Percentiles rank a stretch among this genome's conserved stretches.
Conservation (phyloP, 2,329 filamentous ascomycete species). For the Hymenoscyphus fructigenus region DNA sequence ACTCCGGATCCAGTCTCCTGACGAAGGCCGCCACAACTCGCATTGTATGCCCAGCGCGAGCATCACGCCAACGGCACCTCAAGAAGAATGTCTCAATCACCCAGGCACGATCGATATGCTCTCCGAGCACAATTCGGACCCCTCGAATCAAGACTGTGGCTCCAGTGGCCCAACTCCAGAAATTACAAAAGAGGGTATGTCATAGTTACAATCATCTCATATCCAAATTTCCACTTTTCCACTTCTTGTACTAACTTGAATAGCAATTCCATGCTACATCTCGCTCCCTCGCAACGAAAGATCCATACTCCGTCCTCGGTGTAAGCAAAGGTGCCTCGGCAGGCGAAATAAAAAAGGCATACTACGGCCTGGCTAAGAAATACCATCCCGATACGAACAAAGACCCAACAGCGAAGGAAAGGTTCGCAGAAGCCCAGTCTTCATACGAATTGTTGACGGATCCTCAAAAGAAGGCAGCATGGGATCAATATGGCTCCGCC, state of each 20-base stretch:
- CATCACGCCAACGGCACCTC: slow-evolving; percentile 26
- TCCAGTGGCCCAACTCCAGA: slow-evolving; percentile 1
- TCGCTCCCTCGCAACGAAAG: slow-evolving; percentile 47
- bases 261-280: slow-evolving; percentile 36
- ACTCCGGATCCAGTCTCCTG: slow-evolving; percentile 34
- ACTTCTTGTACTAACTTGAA: slow-evolving; percentile 9
- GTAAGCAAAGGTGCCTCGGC: slow-evolving; percentile 79
- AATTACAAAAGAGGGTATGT: slow-evolving; percentile 31
- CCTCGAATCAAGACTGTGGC: slow-evolving; percentile 12
- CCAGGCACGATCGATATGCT: slow-evolving; percentile 27
- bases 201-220: not conserved
- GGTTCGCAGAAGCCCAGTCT: slow-evolving; percentile 87
- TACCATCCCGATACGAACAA: slow-evolving; percentile 99
- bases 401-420: slow-evolving; percentile 88
- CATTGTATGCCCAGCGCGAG: slow-evolving; percentile 30
- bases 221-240: not conserved
- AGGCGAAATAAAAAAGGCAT: slow-evolving; percentile 94
- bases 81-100: slow-evolving; percentile 19
- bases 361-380: slow-evolving; percentile 96
- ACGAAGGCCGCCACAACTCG: slow-evolving; percentile 33
- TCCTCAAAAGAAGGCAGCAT: slow-evolving; percentile 88
- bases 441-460: slow-evolving; percentile 95
- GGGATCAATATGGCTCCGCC: slow-evolving; percentile 83
- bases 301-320: slow-evolving; percentile 86
- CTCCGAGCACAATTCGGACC: slow-evolving; percentile 7